Percentiles rank a stretch among this genome's conserved stretches.
phyloP scores from a whole-genome alignment of 2,329 filamentous ascomycete genomes.

The Fusarium nematophilum region DNA sequence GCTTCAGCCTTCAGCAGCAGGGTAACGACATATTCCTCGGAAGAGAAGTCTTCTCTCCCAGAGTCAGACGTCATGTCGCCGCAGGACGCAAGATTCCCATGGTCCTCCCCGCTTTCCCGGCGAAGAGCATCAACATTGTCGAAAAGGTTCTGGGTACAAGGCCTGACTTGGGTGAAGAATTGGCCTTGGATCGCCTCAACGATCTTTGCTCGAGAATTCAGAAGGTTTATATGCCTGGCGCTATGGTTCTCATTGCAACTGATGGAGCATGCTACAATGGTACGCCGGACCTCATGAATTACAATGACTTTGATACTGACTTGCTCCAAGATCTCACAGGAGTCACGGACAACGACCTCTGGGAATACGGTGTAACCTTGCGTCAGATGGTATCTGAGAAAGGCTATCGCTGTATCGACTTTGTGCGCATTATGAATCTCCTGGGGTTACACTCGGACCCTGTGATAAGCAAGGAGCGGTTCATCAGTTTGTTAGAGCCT shows the following conservation, averaged over 20 bases:
- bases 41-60: neutral
- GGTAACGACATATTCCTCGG: neutral
- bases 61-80: neutral
- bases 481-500: neutral
- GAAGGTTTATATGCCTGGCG: slow-evolving; percentile 15
- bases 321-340: slow-evolving; percentile 10
- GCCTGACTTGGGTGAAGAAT: slow-evolving; percentile 19
- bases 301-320: too few relatives aligned
- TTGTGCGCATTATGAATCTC: slow-evolving; percentile 20
- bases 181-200: slow-evolving; percentile 15
- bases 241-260: slow-evolving; percentile 11
- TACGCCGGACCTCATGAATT: too few relatives aligned
- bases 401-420: slow-evolving; percentile 7
- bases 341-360: slow-evolving; percentile 15
- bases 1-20: neutral
- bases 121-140: slow-evolving; percentile 14
- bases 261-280: slow-evolving; percentile 23
- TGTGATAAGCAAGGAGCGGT: slow-evolving; percentile 4
- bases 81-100: slow-evolving; percentile 14
- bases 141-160: slow-evolving; percentile 17
- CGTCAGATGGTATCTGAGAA: slow-evolving; percentile 16
- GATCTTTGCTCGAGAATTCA: slow-evolving; percentile 9
- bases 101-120: slow-evolving; percentile 20
- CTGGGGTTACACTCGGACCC: neutral
- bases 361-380: slow-evolving; percentile 15